A percentile compares a stretch with the other conserved stretches of the same genome.
phyloP scores from a whole-genome alignment of 2,329 filamentous ascomycete genomes.

The Aspergillus sp. region DNA sequence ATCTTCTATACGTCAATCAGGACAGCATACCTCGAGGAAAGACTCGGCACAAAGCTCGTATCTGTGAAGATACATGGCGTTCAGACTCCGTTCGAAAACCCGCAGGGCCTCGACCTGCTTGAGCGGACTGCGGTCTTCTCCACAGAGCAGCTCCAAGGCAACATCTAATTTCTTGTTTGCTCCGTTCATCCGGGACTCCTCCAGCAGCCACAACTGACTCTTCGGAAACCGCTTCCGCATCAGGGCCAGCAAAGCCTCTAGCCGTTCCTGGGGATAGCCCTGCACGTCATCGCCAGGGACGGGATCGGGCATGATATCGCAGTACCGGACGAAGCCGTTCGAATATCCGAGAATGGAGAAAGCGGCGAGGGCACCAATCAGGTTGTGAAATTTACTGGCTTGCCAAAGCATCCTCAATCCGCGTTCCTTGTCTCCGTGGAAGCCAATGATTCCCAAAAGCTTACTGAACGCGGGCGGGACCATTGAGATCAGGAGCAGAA shows the following conservation, averaged over 20 bases:
- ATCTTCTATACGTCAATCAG: neutral
- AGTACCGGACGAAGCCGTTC: conserved; percentile 80
- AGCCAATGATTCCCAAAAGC: conserved; percentile 84
- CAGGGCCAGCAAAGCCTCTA: conserved; percentile 65
- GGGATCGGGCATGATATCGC: conserved; percentile 75
- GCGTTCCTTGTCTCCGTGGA: conserved; percentile 80
- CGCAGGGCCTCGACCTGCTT: conserved; percentile 85
- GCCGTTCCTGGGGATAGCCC: conserved; percentile 71
- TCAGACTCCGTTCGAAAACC: conserved; percentile 79
- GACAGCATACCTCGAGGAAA: conserved; percentile 61
- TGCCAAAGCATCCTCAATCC: conserved; percentile 89
- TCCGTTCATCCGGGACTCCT: conserved; percentile 77
- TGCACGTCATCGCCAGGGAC: conserved; percentile 53
- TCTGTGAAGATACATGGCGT: conserved; percentile 75
- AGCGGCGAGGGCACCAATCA: conserved; percentile 89
- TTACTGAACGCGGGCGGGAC: conserved; percentile 88
- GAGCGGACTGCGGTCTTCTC: conserved; percentile 67
- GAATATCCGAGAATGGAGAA: conserved; percentile 83
- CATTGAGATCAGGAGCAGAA: conserved; percentile 86
- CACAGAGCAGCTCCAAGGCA: conserved; percentile 66
- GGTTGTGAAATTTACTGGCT: conserved; percentile 78
- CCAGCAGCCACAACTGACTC: conserved; percentile 81
- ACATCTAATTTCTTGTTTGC: conserved; percentile 66
- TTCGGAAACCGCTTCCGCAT: conserved; percentile 80
- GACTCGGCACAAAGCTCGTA: conserved; percentile 72